Evolutionary conservation across 495 filamentous ascomycete genomes (phyloP), one percentile per base, ranked within the genome.

Genomic region (Corynascus novoguineensis): DNA sequence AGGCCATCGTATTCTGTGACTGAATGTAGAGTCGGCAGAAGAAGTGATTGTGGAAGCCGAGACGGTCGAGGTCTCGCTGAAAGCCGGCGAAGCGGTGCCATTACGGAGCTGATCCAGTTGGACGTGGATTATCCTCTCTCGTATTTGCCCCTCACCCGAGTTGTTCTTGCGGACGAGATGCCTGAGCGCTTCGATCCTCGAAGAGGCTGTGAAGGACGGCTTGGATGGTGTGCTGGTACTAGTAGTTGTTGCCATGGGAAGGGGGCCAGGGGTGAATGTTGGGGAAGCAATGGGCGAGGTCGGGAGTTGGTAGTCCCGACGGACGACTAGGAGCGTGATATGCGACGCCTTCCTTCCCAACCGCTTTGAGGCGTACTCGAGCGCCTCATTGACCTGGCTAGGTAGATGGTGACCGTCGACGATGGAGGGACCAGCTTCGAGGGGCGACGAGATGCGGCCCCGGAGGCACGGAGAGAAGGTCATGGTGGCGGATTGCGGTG

Each of bases 381-480:
- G 65, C 29, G 77, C 74, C 12, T 66, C 61, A 14, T 59, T 71
- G 49, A 82, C 53, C 38, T 68, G 66, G 29, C 63, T 57, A 2
- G 80, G 76, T 7, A 81, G 68, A 28, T 77, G 73, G 58, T 76
- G 68, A 42, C 64, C 63, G 49, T 80, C 78, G 41, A 75, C 68
- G 41, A 81, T 68, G 35, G 77, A 79, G 1, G 65, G 62, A 6
- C 78, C 77, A 17, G 79, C 78, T 58, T 81, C 80, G 37, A 82
- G 72, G n/a, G 80, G 78, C 37, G 76, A 72, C 0, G 80, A 81
- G 58, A 81, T 82, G 50, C 68, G 68, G 37, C 70, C 69, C 68
- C 75, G 81, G 45, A 77, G 55, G 50, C 27, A 45, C 17, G 38
- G 38, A 34, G 38, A 54, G 29, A 24, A 54, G 4, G 38, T 24